Evolutionary conservation across 345 rosid species (phyloP).

Genomic region (Clarkia xantiana): DNA sequence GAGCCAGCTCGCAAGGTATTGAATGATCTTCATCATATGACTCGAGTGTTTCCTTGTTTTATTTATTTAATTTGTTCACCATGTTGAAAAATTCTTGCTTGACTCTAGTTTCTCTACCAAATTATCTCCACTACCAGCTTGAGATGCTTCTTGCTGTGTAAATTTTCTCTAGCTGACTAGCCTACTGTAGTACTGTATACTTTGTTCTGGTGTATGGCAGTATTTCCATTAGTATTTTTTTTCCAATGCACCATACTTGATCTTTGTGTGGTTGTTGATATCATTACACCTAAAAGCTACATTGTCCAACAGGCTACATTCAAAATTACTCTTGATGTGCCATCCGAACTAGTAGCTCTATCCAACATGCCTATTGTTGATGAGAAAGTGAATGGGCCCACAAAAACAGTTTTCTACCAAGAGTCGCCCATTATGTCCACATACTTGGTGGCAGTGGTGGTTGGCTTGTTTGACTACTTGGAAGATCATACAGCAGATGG

Average conservation of each 20-base stretch:
- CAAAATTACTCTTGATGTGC: constrained; percentile 81
- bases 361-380: constrained; percentile 76
- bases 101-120: constrained; percentile 3
- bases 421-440: constrained; percentile 96
- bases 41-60: not conserved
- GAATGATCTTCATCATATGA: not conserved
- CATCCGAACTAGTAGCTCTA: constrained; percentile 67
- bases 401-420: constrained; percentile 56
- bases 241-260: too few relatives aligned
- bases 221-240: too few relatives aligned
- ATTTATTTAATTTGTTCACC: not conserved
- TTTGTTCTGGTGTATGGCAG: too few relatives aligned
- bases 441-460: constrained; percentile 80
- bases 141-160: too few relatives aligned
- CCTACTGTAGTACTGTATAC: too few relatives aligned
- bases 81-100: not conserved
- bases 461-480: constrained; percentile 79
- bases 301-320: constrained; percentile 59
- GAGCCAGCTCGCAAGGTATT: constrained; percentile 94
- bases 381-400: constrained; percentile 55
- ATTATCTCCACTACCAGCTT: not conserved
- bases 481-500: constrained; percentile 92
- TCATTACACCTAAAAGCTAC: not conserved
- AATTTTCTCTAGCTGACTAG: too few relatives aligned
- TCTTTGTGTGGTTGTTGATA: too few relatives aligned